phyloP scores from a whole-genome alignment of 768 basidiomycete species.

The Termitomyces sp. region DNA sequence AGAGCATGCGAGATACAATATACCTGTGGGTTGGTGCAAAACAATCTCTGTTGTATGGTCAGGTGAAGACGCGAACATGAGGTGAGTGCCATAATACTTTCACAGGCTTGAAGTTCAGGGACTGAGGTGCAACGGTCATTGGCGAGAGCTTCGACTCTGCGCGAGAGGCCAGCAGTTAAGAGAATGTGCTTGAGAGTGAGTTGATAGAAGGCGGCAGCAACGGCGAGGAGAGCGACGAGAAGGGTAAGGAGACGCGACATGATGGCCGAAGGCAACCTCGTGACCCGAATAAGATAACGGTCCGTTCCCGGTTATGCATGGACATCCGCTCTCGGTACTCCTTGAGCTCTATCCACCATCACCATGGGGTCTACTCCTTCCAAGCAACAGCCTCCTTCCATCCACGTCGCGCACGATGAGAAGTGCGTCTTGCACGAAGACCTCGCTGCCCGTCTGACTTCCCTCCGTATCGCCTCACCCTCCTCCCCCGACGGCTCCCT shows the following conservation, averaged over 20 bases:
- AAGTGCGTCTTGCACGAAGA: conserved; percentile 19
- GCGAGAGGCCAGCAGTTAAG: conserved; percentile 34
- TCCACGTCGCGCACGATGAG: conserved; percentile 24
- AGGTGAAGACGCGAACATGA: background rate
- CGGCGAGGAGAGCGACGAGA: conserved; percentile 29
- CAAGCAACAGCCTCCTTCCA: conserved; percentile 14
- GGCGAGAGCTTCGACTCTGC: conserved; percentile 37
- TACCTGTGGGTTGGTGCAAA: conserved; percentile 50
- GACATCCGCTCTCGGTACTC: background rate
- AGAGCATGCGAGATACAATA: conserved; percentile 62
- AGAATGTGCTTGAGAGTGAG: conserved; percentile 43
- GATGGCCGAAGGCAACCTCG: background rate
- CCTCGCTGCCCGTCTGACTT: conserved; percentile 22
- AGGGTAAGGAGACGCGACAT: conserved; percentile 21
- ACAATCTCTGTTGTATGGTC: conserved; percentile 38
- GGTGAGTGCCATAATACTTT: conserved; percentile 38
- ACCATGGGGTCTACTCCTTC: conserved; percentile 24
- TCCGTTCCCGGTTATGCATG: too few relatives aligned
- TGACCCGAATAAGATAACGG: background rate
- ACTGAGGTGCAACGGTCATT: conserved; percentile 44
- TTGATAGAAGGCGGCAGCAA: conserved; percentile 40
- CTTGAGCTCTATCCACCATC: background rate
- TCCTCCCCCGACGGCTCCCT: conserved; percentile 58
- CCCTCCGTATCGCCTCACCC: conserved; percentile 29
- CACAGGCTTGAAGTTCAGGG: conserved; percentile 57